Base-by-base conservation (phyloP, 139 green algal species). In the Haematococcus lacustris region DNA sequence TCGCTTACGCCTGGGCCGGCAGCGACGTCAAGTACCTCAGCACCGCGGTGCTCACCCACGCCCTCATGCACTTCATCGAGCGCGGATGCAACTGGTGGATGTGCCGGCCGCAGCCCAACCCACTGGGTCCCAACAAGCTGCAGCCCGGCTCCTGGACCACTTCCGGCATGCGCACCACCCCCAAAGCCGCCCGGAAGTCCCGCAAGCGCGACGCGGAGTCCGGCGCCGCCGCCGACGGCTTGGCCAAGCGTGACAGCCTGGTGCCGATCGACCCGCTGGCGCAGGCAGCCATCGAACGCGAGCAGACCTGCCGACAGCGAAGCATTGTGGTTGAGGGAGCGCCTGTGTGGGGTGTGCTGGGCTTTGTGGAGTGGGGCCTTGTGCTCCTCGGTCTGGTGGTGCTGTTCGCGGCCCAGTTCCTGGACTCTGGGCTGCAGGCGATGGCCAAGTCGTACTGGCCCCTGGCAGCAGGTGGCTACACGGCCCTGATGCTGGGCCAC, bases 61-160 rank as follows among this genome's bases (percentile, higher is more conserved):
- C 75, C 37, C 72, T 67, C 59, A 76, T 72, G 38, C 72, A 77
- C 26, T 71, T 69, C 4, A 25, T 79, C 3, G 79, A 85, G 53
- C 79, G 79, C 62, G 59, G 71, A 32, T 65, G 38, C 69, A 85
- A 81, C 75, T 85, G 75, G 73, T 83, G 69, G 51, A 83, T 83
- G 78, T 77, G 70, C 40, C 69, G 73, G 23, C 34, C 76, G 51
- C 77, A 28, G 70, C 32, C 38, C 72, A 32, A 66, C 70, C 72
- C 43, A n/a, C 1, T 67, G 35, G 63, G 1, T 25, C n/a, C n/a
- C n/a, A n/a, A n/a, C n/a, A n/a, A n/a, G n/a, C n/a, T n/a, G n/a
- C n/a, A n/a, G n/a, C n/a, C n/a, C n/a, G n/a, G n/a, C n/a, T n/a
- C n/a, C n/a, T n/a, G n/a, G n/a, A n/a, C n/a, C n/a, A n/a, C n/a